Percentiles rank a stretch among this genome's conserved stretches.
Conservation (phyloP, 352 stramenopile genomes). For the Pythium guiyangense region DNA sequence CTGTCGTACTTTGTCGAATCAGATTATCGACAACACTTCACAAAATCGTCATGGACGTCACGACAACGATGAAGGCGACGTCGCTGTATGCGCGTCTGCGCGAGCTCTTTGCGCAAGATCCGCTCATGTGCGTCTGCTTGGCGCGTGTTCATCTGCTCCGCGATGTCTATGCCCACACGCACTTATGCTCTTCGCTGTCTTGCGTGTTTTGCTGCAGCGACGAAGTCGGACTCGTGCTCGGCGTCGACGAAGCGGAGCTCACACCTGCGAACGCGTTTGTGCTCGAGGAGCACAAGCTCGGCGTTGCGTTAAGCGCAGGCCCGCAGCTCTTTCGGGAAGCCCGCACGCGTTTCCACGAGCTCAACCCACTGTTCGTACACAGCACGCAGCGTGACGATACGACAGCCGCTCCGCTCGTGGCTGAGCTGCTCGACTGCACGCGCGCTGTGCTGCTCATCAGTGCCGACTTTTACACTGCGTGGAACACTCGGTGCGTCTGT, state of each 20-base stretch:
- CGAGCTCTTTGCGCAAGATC: constrained; percentile 55
- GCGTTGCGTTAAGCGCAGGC: constrained; percentile 53
- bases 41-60: neutral
- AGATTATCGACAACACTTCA: neutral
- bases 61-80: neutral
- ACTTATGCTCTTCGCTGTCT: neutral
- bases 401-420: constrained; percentile 4
- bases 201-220: constrained; percentile 31
- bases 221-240: constrained; percentile 71
- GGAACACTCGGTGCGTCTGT: constrained; percentile 57
- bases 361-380: constrained; percentile 25
- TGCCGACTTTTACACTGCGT: constrained; percentile 83
- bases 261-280: constrained; percentile 55
- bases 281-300: constrained; percentile 74
- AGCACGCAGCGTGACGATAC: constrained; percentile 1
- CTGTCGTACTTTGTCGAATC: neutral
- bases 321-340: constrained; percentile 50
- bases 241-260: constrained; percentile 35
- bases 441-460: constrained; percentile 69
- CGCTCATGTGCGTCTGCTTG: constrained; percentile 45
- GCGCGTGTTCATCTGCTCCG: no score
- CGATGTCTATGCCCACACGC: no score
- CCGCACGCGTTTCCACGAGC: constrained; percentile 41
- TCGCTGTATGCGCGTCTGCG: constrained; percentile 12
- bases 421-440: constrained; percentile 44